phyloP scores from a whole-genome alignment of 371 early-diverging fungal species.

The Syncephalis plumigaleata region DNA sequence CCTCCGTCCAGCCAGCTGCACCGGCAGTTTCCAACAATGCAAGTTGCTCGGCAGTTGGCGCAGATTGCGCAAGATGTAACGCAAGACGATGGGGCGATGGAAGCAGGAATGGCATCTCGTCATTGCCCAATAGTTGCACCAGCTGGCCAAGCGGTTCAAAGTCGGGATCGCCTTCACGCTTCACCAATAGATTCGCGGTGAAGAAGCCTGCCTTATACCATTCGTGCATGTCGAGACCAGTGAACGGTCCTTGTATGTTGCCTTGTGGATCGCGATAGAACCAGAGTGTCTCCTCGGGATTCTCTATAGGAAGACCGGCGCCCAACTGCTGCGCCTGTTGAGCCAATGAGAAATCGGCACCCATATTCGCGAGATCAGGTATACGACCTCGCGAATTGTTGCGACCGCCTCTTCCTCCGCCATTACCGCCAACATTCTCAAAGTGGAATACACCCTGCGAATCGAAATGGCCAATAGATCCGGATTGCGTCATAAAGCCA shows the following conservation, averaged over 20 bases:
- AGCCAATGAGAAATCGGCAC: background rate
- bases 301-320: background rate
- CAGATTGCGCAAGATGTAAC: background rate
- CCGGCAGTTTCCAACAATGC: background rate
- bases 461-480: no score
- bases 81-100: constrained; percentile 1
- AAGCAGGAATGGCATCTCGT: constrained; percentile 40
- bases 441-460: background rate
- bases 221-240: constrained; percentile 66
- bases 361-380: background rate
- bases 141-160: constrained; percentile 50
- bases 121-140: constrained; percentile 36
- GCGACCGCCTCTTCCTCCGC: background rate
- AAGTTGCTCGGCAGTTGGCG: background rate
- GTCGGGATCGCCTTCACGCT: constrained; percentile 42
- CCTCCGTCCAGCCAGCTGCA: background rate
- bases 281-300: constrained; percentile 25
- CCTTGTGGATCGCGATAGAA: constrained; percentile 15
- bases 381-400: background rate
- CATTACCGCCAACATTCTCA: background rate
- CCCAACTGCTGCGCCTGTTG: background rate
- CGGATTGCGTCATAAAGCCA: no score
- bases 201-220: constrained; percentile 77
- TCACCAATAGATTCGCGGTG: constrained; percentile 40
- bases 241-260: constrained; percentile 50